These are phyloP conservation scores for Naumovozyma castellii DNA, from an alignment of 805 yeast genomes.

Conservation along the genomic window DNA sequence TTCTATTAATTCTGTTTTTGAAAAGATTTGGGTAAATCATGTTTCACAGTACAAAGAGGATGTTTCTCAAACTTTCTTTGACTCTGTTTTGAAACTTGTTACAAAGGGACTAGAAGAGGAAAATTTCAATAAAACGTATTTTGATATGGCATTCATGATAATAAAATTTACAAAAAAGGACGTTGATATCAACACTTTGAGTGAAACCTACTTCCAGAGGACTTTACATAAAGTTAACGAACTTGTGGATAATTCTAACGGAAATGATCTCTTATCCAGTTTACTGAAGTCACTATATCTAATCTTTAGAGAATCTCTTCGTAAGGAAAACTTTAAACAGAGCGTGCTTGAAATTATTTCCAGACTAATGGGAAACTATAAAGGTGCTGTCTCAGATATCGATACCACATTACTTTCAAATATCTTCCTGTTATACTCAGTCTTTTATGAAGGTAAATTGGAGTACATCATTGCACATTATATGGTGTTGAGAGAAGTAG, in stretches of 20 bases:
- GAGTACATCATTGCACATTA: slow-evolving; percentile 30
- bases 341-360: background rate
- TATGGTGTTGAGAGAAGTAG: slow-evolving; percentile 24
- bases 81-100: background rate
- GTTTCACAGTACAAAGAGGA: slow-evolving; percentile 32
- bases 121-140: slow-evolving; percentile 3
- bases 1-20: slow-evolving; percentile 21
- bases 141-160: slow-evolving; percentile 11
- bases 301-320: slow-evolving; percentile 7
- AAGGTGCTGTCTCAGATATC: background rate
- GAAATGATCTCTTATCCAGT: slow-evolving; percentile 20
- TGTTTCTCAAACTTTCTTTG: slow-evolving; percentile 11
- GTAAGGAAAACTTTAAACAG: background rate
- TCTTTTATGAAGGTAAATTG: slow-evolving; percentile 9
- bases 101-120: slow-evolving; percentile 1
- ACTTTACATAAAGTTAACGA: background rate
- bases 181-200: background rate
- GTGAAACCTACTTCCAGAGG: background rate
- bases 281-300: slow-evolving; percentile 24
- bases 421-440: slow-evolving; percentile 25
- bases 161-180: slow-evolving; percentile 3
- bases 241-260: background rate
- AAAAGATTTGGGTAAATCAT: slow-evolving; percentile 34
- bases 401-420: slow-evolving; percentile 14
- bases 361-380: slow-evolving; percentile 2